These are phyloP conservation scores for Apiospora malaysiana DNA, from an alignment of 2,329 filamentous ascomycete species.

Conservation along the genomic window DNA sequence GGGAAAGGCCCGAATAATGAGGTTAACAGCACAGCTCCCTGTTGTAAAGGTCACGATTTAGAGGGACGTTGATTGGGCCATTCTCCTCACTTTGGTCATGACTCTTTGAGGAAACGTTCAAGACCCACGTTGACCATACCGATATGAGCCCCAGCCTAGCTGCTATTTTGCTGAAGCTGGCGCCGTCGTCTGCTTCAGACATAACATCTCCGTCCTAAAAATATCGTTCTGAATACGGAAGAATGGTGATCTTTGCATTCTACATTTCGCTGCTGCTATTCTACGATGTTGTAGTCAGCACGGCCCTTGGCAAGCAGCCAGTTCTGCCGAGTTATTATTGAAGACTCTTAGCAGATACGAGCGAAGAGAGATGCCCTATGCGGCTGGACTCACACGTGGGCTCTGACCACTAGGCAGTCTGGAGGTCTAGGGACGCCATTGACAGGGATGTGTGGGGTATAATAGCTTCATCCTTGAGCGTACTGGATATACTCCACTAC, in stretches of 20 bases:
- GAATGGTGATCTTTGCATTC: neutral
- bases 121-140: neutral
- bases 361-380: neutral
- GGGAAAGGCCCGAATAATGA: neutral
- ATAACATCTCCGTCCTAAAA: neutral
- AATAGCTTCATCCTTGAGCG: constrained; percentile 32
- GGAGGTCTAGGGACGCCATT: constrained; percentile 25
- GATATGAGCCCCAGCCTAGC: neutral
- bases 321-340: neutral
- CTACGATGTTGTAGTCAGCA: neutral
- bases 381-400: constrained; percentile 39
- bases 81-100: neutral
- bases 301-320: neutral
- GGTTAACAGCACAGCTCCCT: neutral
- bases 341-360: neutral
- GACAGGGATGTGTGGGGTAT: constrained; percentile 34
- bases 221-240: neutral
- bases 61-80: neutral
- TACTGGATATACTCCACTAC: constrained; percentile 30
- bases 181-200: neutral
- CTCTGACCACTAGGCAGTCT: constrained; percentile 53
- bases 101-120: neutral
- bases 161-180: neutral
- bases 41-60: neutral
- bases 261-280: neutral